Evolutionary conservation across 805 yeast species (phyloP), one percentile per base, ranked within the genome.

Genomic region (Ogataea paradorogensis): DNA sequence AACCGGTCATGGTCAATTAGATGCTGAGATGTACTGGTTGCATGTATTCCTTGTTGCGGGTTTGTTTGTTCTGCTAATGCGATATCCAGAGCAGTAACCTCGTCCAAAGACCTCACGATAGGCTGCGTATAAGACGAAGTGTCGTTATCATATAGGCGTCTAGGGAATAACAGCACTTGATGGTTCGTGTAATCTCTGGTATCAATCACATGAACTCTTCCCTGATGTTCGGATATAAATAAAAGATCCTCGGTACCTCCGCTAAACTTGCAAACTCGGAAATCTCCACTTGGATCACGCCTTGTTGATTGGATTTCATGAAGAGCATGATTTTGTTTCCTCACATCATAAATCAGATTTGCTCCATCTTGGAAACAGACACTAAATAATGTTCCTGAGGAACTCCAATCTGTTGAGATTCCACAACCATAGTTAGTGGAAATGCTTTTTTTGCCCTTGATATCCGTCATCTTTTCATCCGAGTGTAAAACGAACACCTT

Each of bases 281-380:
- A 67, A 43, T 63, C 69, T 42, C 61, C 73, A 52, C 49, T 46
- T 30, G 73, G 65, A 49, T 69, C 67, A 49, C 71, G 65, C 47
- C 90, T 66, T 0, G 91, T 81, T 3, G 89, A 80, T 35, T 66
- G 64, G 21, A 84, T 67, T 42, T 71, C 73, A 38, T 72, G 69
- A 11, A 82, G 43, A 5, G 88, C 86, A 7, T 59, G 50, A 1
- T 62, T 52, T 38, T 78, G 58, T 45, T 80, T 81, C 47, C 98
- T 67, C 7, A 84, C 58, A 60, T 90, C 98, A 58, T 81, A 90
- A 7, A 90, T 63, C 46, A 80, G 68, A 44, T 91, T 80, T 15
- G 77, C 66, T 6, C 98, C 98, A 56, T 85, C 89, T 62, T 90
- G 96, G 59, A 88, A 88, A 16, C 89, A 81, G 0, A 85, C 79